A percentile compares a stretch with the other conserved stretches of the same genome.
Evolutionary conservation across 495 filamentous ascomycete genomes (phyloP).

Genomic region (Pyrenula aspistea): DNA sequence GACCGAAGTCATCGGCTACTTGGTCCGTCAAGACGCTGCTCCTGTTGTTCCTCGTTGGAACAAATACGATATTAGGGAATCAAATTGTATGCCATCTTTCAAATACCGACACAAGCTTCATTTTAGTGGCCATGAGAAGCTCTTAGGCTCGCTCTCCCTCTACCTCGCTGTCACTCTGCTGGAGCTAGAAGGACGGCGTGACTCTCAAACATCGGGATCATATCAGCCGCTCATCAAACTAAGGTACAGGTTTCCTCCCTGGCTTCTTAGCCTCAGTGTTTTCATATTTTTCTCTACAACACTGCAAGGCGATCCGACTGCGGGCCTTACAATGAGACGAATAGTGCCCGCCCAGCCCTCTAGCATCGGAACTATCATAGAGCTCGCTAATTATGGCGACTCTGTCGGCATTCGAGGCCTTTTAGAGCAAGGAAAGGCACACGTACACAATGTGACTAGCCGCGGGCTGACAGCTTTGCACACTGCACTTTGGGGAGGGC

Average conservation of each 20-base stretch:
- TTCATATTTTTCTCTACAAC: not conserved
- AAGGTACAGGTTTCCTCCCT: not conserved
- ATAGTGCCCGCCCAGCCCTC: not conserved
- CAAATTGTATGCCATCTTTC: not conserved
- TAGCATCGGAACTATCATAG: not conserved
- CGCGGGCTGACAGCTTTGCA: not conserved
- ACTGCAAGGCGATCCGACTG: not conserved
- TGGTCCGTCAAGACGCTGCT: not conserved
- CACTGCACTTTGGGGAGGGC: slow-evolving; percentile 77
- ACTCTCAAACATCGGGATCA: not conserved
- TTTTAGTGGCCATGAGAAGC: not conserved
- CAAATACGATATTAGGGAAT: not conserved
- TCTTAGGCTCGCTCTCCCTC: not conserved
- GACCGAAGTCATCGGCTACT: not conserved
- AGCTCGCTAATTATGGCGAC: not conserved
- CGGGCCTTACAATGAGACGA: not conserved
- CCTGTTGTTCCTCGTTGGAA: not conserved
- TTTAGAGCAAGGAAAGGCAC: not conserved
- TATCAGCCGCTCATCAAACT: not conserved
- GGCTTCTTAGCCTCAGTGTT: not conserved
- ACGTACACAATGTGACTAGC: not conserved
- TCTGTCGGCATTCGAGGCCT: not conserved
- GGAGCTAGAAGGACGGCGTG: not conserved
- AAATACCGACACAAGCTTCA: not conserved
- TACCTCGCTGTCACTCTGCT: not conserved